phyloP scores from a whole-genome alignment of 2,329 filamentous ascomycete species.

The Nakataea oryzae region DNA sequence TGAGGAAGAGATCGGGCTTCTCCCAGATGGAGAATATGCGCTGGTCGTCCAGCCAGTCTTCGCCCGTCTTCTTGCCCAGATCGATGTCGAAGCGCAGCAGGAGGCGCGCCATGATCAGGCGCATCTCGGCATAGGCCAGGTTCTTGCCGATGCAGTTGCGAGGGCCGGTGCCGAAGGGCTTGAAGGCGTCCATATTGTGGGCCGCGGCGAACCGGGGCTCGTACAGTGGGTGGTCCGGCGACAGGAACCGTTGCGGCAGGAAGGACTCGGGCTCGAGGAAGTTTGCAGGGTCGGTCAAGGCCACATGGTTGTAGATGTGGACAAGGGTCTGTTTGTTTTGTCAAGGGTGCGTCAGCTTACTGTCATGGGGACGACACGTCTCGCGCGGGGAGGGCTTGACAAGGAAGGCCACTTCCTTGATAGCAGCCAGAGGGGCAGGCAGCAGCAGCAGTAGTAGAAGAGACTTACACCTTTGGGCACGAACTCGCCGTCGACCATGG shows the following conservation, averaged over 20 bases:
- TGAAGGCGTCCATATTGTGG: not conserved
- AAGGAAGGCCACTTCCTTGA: too few species aligned
- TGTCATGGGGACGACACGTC: too few species aligned
- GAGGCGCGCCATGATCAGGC: constrained; percentile 25
- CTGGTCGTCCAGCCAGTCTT: not conserved
- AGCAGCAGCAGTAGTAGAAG: too few species aligned
- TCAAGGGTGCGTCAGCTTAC: not conserved
- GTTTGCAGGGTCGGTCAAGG: not conserved
- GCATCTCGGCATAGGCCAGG: constrained; percentile 30
- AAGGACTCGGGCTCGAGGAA: not conserved
- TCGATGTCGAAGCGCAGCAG: constrained; percentile 28
- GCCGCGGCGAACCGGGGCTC: not conserved
- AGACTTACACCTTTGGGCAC: not conserved
- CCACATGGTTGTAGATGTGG: not conserved
- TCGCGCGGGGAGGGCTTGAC: not conserved
- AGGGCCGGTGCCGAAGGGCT: constrained; percentile 1
- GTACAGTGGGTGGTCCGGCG: not conserved
- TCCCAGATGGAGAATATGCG: not conserved
- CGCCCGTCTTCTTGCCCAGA: constrained; percentile 17
- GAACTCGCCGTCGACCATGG: not conserved
- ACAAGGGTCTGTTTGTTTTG: not conserved
- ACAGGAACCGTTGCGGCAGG: not conserved
- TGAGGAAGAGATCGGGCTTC: not conserved
- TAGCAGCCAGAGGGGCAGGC: too few species aligned
- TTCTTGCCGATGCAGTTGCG: constrained; percentile 1